Base-by-base conservation (phyloP, 192 early-diverging fungal genomes). In the Coemansia aciculifera region DNA sequence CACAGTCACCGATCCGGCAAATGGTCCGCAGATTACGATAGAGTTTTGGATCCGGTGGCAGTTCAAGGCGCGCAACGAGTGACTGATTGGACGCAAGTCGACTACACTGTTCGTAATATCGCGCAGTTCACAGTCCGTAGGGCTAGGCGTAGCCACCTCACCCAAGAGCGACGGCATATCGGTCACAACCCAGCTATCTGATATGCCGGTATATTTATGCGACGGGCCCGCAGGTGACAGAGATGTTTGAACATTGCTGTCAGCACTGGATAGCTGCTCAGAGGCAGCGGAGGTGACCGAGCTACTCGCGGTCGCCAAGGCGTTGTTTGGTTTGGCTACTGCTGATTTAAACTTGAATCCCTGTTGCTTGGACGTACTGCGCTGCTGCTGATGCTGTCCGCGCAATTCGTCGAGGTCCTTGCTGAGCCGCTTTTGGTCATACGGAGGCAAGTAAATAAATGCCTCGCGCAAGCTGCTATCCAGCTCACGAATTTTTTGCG, bases 1-100 rank as follows among this genome's bases (percentile, higher is more conserved):
- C 12, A 92, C 71, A 13, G 95, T 79, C 19, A 91, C 83, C 19
- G 92, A 91, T 23, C 94, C 93, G 44, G 78, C 74, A 17, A 95
- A 85, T 10, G 87, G 83, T 2, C 86, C 87, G 52, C 86, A 78
- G 6, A 93, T 74, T 23, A 97, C 73, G 8, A 97, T 39, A 29
- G 88, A 89, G 51, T 84, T 72, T 13, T 82, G 64, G n/a, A 95
- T 59, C 54, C 89, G 83, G 64, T 88, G 88, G 71, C 91, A 88
- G 72, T 97, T 91, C 31, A 97, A 72, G 1, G 94, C 92, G 4
- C 89, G 86, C 13, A 94, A 39, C 6, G 75, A 67, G 3, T 75
- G 64, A 59, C 71, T 69, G 4, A 75, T 62, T 8, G 75, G 75
- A 2, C 87, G 82, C 38, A 95, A 73, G 49, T 89, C 86, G 4